Conservation (phyloP, 495 filamentous ascomycete genomes). For the Astrocystis sublimbata region DNA sequence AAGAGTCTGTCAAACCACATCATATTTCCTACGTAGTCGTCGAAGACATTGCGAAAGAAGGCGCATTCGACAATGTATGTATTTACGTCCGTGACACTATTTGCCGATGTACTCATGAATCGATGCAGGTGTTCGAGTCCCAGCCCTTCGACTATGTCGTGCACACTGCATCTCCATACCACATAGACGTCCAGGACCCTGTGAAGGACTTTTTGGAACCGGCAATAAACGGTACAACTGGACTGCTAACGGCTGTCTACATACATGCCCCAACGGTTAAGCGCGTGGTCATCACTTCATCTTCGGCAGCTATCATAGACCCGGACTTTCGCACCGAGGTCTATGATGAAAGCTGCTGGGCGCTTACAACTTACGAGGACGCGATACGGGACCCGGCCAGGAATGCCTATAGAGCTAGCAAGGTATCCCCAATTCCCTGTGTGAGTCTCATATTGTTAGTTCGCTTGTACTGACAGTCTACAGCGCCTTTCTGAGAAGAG, state of each 20-base stretch:
- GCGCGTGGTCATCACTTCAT: constrained; percentile 45
- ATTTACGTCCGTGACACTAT: neutral
- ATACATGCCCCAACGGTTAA: constrained; percentile 33
- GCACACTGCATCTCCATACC: constrained; percentile 47
- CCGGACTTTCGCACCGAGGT: constrained; percentile 32
- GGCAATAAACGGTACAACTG: constrained; percentile 42
- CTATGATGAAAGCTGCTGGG: constrained; percentile 42
- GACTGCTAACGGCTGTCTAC: constrained; percentile 38
- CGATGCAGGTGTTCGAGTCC: constrained; percentile 25
- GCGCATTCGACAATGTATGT: constrained; percentile 38
- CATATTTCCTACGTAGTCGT: constrained; percentile 36
- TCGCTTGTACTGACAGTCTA: neutral
- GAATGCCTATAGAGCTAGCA: constrained; percentile 42
- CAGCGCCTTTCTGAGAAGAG: constrained; percentile 43
- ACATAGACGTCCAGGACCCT: constrained; percentile 36
- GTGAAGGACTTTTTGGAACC: constrained; percentile 43
- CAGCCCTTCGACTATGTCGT: constrained; percentile 40
- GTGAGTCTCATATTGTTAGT: no score
- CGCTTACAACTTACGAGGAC: constrained; percentile 35
- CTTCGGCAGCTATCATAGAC: constrained; percentile 40
- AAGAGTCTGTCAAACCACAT: constrained; percentile 30
- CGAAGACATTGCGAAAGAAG: constrained; percentile 31
- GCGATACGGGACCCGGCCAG: constrained; percentile 22
- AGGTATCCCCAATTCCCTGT: constrained; percentile 27
- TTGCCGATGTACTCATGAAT: neutral